phyloP scores from a whole-genome alignment of 345 rosid species.

The Litchi chinensis region DNA sequence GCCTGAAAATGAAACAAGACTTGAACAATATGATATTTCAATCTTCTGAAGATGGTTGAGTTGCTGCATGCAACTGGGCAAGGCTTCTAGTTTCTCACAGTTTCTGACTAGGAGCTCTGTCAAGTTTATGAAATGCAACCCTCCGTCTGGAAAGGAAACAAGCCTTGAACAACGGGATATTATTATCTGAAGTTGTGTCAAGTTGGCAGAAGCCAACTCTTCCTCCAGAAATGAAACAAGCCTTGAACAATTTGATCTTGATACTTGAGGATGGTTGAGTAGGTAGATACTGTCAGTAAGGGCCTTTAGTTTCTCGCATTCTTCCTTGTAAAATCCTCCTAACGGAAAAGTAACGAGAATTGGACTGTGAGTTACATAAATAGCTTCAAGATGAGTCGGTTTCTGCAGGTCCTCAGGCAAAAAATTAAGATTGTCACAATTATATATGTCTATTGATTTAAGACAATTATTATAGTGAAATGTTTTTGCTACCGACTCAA shows the following conservation, averaged over 20 bases:
- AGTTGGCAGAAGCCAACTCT: no score
- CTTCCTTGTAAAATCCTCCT: neutral
- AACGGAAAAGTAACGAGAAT: slow-evolving; percentile 11
- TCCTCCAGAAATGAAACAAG: no score
- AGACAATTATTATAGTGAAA: no score
- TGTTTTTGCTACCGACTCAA: no score
- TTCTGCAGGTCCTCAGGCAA: no score
- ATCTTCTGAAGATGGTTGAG: slow-evolving; percentile 10
- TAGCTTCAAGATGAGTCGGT: neutral
- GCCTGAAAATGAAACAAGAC: neutral
- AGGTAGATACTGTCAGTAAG: no score
- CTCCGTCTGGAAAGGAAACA: neutral
- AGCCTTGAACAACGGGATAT: neutral
- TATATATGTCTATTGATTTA: no score
- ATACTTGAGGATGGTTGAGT: slow-evolving; percentile 9
- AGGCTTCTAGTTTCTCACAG: neutral
- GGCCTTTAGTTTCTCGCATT: no score
- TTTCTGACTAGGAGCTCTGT: neutral
- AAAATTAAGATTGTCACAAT: no score
- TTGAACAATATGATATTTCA: neutral
- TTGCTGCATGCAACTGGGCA: neutral
- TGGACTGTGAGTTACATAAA: neutral
- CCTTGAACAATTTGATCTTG: neutral
- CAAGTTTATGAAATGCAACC: slow-evolving; percentile 1
- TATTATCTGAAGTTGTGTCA: neutral